phyloP scores from a whole-genome alignment of 495 filamentous ascomycete species.

The Aspergillus homomorphus region DNA sequence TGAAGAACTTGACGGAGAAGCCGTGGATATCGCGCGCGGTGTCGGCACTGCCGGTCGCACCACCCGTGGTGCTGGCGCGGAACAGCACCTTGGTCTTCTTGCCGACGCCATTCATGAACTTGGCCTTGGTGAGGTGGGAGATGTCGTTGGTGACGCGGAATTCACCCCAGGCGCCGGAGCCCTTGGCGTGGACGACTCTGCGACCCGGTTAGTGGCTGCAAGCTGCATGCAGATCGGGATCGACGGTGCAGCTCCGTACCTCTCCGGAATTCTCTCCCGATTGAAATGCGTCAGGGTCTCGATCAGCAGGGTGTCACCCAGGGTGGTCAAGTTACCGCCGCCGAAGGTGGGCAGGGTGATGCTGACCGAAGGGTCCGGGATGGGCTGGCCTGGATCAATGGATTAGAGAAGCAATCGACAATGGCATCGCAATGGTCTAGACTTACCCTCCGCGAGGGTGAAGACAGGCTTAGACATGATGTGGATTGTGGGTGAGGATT shows the following conservation, averaged over 20 bases:
- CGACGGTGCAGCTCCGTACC: conserved; percentile 26
- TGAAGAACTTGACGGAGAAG: conserved; percentile 73
- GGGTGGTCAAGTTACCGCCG: conserved; percentile 25
- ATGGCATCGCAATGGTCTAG: not conserved
- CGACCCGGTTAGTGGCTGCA: conserved; percentile 2
- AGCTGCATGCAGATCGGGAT: not conserved
- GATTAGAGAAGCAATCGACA: conserved; percentile 3
- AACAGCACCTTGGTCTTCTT: conserved; percentile 60
- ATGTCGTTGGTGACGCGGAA: conserved; percentile 59
- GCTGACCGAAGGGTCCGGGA: conserved; percentile 26
- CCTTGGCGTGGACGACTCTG: conserved; percentile 63
- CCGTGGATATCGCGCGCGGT: conserved; percentile 64
- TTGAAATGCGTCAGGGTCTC: conserved; percentile 53
- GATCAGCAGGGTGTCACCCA: conserved; percentile 30
- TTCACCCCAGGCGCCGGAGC: conserved; percentile 57
- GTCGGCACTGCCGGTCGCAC: conserved; percentile 63
- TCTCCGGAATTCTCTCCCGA: conserved; percentile 49
- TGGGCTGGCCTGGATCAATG: conserved; percentile 22
- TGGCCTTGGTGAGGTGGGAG: conserved; percentile 39
- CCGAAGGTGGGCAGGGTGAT: conserved; percentile 28
- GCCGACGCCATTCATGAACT: conserved; percentile 48
- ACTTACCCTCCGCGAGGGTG: conserved; percentile 26
- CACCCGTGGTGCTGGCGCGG: conserved; percentile 64
- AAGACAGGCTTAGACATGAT: conserved; percentile 20
- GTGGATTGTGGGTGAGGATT: not conserved